Percentiles rank a stretch among this genome's conserved stretches.
These are phyloP conservation scores for Penicillium sp. DNA, from an alignment of 2,329 filamentous ascomycete genomes.

Conservation along the genomic window DNA sequence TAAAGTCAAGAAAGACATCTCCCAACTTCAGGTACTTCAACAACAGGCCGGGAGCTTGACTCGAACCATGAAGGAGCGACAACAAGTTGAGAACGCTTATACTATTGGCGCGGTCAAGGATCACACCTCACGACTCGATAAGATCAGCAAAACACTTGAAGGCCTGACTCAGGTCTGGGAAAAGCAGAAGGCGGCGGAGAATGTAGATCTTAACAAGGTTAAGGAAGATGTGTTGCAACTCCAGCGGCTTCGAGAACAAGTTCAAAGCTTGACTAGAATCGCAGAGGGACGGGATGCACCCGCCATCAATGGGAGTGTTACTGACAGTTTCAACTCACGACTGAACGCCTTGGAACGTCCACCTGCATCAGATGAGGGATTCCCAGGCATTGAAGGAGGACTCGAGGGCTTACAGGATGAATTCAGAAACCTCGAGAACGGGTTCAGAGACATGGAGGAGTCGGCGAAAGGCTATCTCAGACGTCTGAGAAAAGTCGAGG, in stretches of 20 bases:
- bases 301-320: too few relatives aligned
- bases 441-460: neutral
- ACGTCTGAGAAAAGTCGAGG: conserved; percentile 1
- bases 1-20: neutral
- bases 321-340: neutral
- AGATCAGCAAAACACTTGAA: neutral
- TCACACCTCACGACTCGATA: neutral
- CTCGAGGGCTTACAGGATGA: neutral
- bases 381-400: neutral
- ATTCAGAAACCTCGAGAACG: neutral
- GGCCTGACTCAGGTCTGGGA: neutral
- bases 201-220: neutral
- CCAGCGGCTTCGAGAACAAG: neutral
- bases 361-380: neutral
- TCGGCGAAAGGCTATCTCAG: neutral
- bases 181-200: neutral
- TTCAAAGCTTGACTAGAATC: neutral
- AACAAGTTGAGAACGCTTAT: neutral
- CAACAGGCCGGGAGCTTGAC: neutral
- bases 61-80: neutral
- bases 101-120: neutral
- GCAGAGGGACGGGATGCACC: neutral
- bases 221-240: neutral
- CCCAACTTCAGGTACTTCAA: neutral
- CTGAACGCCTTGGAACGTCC: neutral